Evolutionary conservation across 179 eudicot genomes (phyloP).

Genomic region (Actinidia polygama): DNA sequence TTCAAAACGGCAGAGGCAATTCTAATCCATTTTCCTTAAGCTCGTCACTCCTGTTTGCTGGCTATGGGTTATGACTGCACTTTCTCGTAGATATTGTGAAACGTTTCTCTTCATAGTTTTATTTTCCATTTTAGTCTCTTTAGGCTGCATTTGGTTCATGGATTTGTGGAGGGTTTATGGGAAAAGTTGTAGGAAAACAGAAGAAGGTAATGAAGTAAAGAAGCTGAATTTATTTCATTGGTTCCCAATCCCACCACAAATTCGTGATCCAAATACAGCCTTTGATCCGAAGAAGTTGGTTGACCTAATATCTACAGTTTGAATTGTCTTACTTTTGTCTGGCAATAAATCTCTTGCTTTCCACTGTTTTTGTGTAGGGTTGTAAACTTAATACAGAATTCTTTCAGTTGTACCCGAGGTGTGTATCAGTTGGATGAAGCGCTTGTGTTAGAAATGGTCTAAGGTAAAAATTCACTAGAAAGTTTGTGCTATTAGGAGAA

Average conservation of each 20-base stretch:
- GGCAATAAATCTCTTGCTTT: neutral
- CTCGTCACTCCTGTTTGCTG: conserved; percentile 6
- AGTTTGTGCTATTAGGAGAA: neutral
- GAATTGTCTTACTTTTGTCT: neutral
- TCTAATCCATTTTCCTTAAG: conserved; percentile 27
- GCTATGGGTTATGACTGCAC: conserved; percentile 6
- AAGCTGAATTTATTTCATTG: neutral
- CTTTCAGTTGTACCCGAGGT: neutral
- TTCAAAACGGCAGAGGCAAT: conserved; percentile 46
- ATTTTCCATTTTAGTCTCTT: too few relatives aligned
- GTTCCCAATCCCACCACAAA: neutral
- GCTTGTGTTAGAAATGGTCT: neutral
- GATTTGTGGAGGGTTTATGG: neutral
- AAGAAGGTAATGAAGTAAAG: neutral
- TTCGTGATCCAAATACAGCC: neutral
- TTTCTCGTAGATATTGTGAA: neutral
- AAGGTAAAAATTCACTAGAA: neutral
- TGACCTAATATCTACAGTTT: conserved; percentile 15
- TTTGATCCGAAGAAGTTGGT: conserved; percentile 8
- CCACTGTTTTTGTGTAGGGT: conserved; percentile 4
- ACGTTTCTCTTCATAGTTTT: too few relatives aligned
- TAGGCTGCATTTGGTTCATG: neutral
- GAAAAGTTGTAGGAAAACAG: too few relatives aligned
- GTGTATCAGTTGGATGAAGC: neutral
- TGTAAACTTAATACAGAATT: neutral